Evolutionary conservation across 352 stramenopile species (phyloP), one percentile per base, ranked within the genome.

Genomic region (Globisporangium nunn): DNA sequence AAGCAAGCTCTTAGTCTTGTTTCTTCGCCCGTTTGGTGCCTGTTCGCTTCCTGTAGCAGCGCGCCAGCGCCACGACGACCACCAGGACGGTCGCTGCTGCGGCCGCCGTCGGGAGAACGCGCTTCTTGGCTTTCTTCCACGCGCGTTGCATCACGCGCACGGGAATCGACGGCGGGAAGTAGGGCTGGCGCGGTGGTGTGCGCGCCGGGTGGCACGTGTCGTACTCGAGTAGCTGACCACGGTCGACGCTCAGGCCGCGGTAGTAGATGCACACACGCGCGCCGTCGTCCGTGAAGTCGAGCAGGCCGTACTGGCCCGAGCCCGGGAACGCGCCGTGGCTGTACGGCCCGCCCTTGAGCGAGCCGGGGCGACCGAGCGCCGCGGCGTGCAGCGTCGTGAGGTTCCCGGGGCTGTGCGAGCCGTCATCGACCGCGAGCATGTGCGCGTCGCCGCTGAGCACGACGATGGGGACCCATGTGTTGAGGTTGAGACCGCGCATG

Each of bases 341-440:
- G 59, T 96, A 96, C 0, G 87, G 86, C 6, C 87, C 86, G 35
- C 87, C 87, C 52, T 96, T 96, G 48, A 92, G 74, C 8, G 81
- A 93, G 0, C 83, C 83, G 1, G 85, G 85, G 8, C 80, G 72
- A 15, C 88, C 87, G 33, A 96, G 54, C 2, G 87, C 84, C 14
- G 87, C 86, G 11, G 87, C 79, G 31, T 96, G 87, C 30, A 96
- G 78, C 7, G 85, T 61, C 11, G 75, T 82, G 28, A 96, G 63
- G 48, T 91, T 87, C 2, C 85, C 87, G 0, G 81, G 78, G 33
- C 70, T 88, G 65, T 93, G 55, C 11, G 58, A 63, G 7, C 87
- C 87, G 44, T 96, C 84, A 39, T 96, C 87, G 15, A 93, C 72
- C 10, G 86, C 87, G 11, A 96, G 67, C 87, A 96, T 96, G 59